Base-by-base conservation (phyloP, 2,329 filamentous ascomycete genomes). In the Aspergillus floridensis region DNA sequence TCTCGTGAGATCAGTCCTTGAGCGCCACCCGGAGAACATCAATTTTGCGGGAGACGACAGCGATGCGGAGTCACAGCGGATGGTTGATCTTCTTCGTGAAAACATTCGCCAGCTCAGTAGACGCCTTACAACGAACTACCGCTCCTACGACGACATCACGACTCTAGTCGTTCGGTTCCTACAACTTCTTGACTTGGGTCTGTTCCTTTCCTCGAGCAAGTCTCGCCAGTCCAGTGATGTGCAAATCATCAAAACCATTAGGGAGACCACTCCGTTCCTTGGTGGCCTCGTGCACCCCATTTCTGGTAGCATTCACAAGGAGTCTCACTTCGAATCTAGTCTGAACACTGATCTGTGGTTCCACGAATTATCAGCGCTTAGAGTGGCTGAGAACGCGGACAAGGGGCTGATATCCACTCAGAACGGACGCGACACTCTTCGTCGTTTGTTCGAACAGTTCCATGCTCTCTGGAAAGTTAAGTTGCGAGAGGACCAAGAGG, bases 61-160 rank as follows among this genome's bases (percentile, higher is more conserved):
- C 12, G 56, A 60, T 12, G 53, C 59, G 2, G 64, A 66, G 26
- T 68, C 68, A 19, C 57, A 66, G 35, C 59, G 76, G 55, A 76
- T 76, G 61, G 68, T 79, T 22, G 68, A 72, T 31, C 69, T 82
- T 14, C 63, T 84, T 32, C 80, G 80, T 53, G 77, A 80, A 41
- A 87, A 87, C 59, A 78, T 95, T n/a, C 77, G 80, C 6, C 86
- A 90, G 62, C 85, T 96, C 44, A 85, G 90, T 53, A 79, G 83
- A 56, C 85, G 93, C 49, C 82, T 99, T 7, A 83, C 82, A 1
- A 80, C 84, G 31, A 82, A 86, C 38, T 96, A 92, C 70, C 84
- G 87, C 44, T 86, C 87, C 14, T 98, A 97, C 68, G 90, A 92
- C 61, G 95, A 99, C 70, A 85, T 98, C 66, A 90, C 89, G 0